Evolutionary conservation across 129 eudicot species (phyloP).

Genomic region (Arctium lappa): DNA sequence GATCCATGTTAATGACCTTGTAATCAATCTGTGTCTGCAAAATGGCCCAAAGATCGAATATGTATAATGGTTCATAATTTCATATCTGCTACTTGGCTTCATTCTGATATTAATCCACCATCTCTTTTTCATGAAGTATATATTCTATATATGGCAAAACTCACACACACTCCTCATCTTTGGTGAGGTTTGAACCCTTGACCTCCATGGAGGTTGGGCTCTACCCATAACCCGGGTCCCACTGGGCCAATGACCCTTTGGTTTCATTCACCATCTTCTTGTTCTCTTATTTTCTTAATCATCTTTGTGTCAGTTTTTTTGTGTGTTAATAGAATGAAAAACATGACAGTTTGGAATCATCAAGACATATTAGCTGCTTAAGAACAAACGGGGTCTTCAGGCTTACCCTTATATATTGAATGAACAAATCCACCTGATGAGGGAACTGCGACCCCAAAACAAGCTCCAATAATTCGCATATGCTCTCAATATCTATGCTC

Average conservation of each 20-base stretch:
- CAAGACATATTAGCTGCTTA: neutral
- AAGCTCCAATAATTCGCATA: conserved; percentile 83
- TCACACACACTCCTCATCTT: neutral
- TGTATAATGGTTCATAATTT: neutral
- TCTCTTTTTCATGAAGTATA: neutral
- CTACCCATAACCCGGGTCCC: neutral
- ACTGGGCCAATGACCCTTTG: neutral
- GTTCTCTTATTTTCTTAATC: neutral
- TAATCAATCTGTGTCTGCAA: conserved; percentile 80
- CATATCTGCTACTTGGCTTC: conserved; percentile 8
- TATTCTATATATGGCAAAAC: no score
- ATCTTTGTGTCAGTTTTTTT: neutral
- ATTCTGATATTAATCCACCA: neutral
- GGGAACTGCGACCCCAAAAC: conserved; percentile 77
- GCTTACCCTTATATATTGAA: conserved; percentile 74
- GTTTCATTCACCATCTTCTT: neutral
- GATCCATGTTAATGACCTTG: conserved; percentile 96
- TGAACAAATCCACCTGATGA: conserved; percentile 68
- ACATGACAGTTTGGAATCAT: neutral
- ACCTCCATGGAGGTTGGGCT: neutral
- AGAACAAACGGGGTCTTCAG: neutral
- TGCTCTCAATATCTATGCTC: conserved; percentile 92
- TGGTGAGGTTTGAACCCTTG: neutral
- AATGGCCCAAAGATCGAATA: conserved; percentile 4
- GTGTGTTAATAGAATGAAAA: neutral